A percentile compares a stretch with the other conserved stretches of the same genome.
These are phyloP conservation scores for Ascochyta fabae DNA, from an alignment of 2,329 filamentous ascomycete genomes.

Conservation along the genomic window DNA sequence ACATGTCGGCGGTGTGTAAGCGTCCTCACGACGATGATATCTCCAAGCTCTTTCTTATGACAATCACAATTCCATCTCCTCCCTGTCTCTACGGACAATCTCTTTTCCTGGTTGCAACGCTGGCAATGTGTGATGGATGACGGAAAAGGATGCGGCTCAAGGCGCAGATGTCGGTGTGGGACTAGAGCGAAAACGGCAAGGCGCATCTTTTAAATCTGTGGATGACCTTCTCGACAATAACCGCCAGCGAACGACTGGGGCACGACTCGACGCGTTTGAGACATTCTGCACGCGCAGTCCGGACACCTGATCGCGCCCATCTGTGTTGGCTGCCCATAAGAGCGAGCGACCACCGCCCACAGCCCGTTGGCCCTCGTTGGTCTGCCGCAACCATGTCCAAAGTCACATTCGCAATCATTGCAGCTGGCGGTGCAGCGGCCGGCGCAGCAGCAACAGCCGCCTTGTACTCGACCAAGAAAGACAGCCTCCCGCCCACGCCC, in stretches of 20 bases:
- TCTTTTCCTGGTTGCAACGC: background rate
- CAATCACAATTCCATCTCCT: slow-evolving; percentile 8
- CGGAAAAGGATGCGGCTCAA: slow-evolving; percentile 10
- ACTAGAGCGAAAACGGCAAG: slow-evolving; percentile 9
- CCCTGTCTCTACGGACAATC: background rate
- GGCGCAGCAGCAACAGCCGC: slow-evolving; percentile 58
- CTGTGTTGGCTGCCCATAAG: slow-evolving; percentile 24
- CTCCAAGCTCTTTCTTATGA: background rate
- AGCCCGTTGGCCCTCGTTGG: slow-evolving; percentile 1
- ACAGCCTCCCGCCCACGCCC: slow-evolving; percentile 30
- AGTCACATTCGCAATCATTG: slow-evolving; percentile 57
- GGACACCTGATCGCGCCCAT: slow-evolving; percentile 34
- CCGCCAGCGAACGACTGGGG: slow-evolving; percentile 20
- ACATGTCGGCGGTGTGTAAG: slow-evolving; percentile 43
- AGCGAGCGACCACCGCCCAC: slow-evolving; percentile 1
- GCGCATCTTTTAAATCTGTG: slow-evolving; percentile 10
- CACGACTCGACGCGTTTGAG: slow-evolving; percentile 46
- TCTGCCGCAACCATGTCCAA: slow-evolving; percentile 54
- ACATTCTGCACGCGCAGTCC: slow-evolving; percentile 44
- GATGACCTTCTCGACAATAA: slow-evolving; percentile 12
- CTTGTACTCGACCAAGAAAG: slow-evolving; percentile 50
- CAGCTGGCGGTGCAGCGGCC: slow-evolving; percentile 56
- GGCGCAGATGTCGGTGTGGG: slow-evolving; percentile 13
- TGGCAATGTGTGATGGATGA: background rate
- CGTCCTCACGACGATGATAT: background rate